A percentile compares a stretch with the other conserved stretches of the same genome.
Evolutionary conservation across 352 stramenopile species (phyloP).

Genomic region (Phytophthora pini): DNA sequence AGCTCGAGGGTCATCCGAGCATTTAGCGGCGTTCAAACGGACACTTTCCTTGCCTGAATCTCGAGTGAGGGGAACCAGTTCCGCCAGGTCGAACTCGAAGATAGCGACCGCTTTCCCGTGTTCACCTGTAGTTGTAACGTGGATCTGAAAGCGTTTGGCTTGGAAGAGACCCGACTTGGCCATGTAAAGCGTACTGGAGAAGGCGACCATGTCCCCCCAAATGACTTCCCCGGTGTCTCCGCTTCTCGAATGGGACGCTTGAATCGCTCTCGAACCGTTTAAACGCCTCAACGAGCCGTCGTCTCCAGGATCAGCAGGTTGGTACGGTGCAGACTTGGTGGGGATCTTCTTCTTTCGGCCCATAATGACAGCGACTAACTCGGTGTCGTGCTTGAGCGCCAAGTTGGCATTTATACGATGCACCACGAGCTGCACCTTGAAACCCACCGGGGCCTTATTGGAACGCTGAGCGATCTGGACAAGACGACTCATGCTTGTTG

Average conservation of each 20-base stretch:
- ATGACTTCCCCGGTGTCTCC: slow-evolving; percentile 59
- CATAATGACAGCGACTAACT: slow-evolving; percentile 69
- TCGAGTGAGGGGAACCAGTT: slow-evolving; percentile 67
- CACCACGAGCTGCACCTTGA: slow-evolving; percentile 76
- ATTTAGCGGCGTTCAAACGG: slow-evolving; percentile 63
- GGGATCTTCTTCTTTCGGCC: slow-evolving; percentile 76
- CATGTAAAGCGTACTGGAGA: slow-evolving; percentile 80
- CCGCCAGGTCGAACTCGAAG: slow-evolving; percentile 76
- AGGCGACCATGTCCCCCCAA: slow-evolving; percentile 78
- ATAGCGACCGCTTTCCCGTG: slow-evolving; percentile 61
- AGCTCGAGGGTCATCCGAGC: slow-evolving; percentile 56
- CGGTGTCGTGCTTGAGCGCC: slow-evolving; percentile 50
- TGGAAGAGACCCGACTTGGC: slow-evolving; percentile 78
- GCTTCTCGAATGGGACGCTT: slow-evolving; percentile 31
- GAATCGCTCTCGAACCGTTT: slow-evolving; percentile 33
- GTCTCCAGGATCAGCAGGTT: slow-evolving; percentile 35
- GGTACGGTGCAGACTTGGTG: slow-evolving; percentile 61
- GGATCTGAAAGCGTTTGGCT: slow-evolving; percentile 70
- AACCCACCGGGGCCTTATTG: slow-evolving; percentile 62
- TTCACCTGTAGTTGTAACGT: slow-evolving; percentile 47
- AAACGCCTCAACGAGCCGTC: slow-evolving; percentile 36
- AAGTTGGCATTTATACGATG: slow-evolving; percentile 70
- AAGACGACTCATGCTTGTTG: slow-evolving; percentile 61
- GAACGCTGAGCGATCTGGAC: slow-evolving; percentile 69
- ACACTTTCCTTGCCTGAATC: slow-evolving; percentile 72